phyloP scores from a whole-genome alignment of 2,329 filamentous ascomycete genomes.

The Arthrobotrys musiformis region DNA sequence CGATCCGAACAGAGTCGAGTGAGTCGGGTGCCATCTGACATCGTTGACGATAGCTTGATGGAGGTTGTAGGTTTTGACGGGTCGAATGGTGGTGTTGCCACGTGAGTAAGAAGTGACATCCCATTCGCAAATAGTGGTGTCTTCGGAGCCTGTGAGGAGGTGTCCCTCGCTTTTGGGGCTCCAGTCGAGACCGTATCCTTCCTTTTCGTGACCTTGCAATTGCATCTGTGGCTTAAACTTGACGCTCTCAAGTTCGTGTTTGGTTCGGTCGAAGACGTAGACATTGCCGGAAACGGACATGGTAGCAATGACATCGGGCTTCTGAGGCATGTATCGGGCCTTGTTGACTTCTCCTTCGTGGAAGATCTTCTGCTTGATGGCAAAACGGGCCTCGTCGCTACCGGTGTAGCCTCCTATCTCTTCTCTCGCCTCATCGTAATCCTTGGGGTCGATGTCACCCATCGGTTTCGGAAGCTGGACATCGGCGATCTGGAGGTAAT shows the following conservation, averaged over 20 bases:
- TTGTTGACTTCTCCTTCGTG: constrained; percentile 98
- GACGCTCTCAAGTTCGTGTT: constrained; percentile 75
- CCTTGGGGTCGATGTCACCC: constrained; percentile 75
- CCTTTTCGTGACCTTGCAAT: constrained; percentile 82
- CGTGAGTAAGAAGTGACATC: constrained; percentile 81
- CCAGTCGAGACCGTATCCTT: constrained; percentile 95
- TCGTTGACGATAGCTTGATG: constrained; percentile 95
- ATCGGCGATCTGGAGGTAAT: constrained; percentile 94
- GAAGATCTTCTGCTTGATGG: constrained; percentile 93
- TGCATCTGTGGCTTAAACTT: constrained; percentile 86
- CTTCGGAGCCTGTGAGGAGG: constrained; percentile 89
- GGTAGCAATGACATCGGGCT: constrained; percentile 94
- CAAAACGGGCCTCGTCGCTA: constrained; percentile 81
- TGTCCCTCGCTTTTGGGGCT: constrained; percentile 83
- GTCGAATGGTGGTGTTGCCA: constrained; percentile 75
- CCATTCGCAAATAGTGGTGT: constrained; percentile 92
- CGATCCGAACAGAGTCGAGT: constrained; percentile 85
- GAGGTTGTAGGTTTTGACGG: constrained; percentile 77
- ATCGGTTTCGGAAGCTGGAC: constrained; percentile 88
- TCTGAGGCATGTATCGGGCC: constrained; percentile 96
- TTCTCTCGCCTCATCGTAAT: constrained; percentile 90
- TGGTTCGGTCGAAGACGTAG: constrained; percentile 94
- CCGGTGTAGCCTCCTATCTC: constrained; percentile 95
- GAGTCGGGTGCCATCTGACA: constrained; percentile 91
- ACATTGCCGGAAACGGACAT: constrained; percentile 88